Evolutionary conservation across 2,329 filamentous ascomycete species (phyloP).

Genomic region (Thyridium curvatum): DNA sequence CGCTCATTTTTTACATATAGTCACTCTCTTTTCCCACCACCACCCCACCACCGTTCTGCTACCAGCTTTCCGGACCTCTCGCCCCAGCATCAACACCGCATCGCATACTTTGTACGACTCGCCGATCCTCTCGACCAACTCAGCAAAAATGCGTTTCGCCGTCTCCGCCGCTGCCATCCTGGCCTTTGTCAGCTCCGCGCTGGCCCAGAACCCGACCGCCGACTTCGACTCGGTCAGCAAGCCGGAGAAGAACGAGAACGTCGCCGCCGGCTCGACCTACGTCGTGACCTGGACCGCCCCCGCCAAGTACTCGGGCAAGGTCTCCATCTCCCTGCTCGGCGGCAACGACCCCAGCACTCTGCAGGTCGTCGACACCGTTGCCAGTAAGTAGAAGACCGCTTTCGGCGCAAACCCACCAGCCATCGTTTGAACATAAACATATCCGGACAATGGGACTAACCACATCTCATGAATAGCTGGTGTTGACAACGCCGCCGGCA

Average conservation of each 20-base stretch:
- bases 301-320: conserved; percentile 30
- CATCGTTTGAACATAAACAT: too few species aligned
- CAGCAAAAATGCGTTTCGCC: conserved; percentile 49
- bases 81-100: conserved; percentile 1
- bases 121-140: not conserved
- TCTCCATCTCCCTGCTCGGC: conserved; percentile 49
- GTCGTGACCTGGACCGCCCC: conserved; percentile 43
- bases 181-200: conserved; percentile 42
- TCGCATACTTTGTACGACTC: conserved; percentile 7
- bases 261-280: conserved; percentile 43
- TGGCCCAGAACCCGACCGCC: conserved; percentile 49
- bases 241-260: conserved; percentile 34
- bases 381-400: conserved; percentile 44
- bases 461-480: conserved; percentile 28
- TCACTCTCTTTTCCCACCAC: conserved; percentile 4
- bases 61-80: not conserved
- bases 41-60: not conserved
- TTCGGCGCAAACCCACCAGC: too few species aligned
- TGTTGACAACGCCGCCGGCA: conserved; percentile 36
- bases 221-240: conserved; percentile 49
- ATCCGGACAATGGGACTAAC: too few species aligned
- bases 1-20: conserved; percentile 2
- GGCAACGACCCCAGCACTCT: conserved; percentile 39
- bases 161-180: conserved; percentile 39
- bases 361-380: conserved; percentile 33